Evolutionary conservation across 2,329 filamentous ascomycete species (phyloP).

Genomic region (Pezicula neosporulosa): DNA sequence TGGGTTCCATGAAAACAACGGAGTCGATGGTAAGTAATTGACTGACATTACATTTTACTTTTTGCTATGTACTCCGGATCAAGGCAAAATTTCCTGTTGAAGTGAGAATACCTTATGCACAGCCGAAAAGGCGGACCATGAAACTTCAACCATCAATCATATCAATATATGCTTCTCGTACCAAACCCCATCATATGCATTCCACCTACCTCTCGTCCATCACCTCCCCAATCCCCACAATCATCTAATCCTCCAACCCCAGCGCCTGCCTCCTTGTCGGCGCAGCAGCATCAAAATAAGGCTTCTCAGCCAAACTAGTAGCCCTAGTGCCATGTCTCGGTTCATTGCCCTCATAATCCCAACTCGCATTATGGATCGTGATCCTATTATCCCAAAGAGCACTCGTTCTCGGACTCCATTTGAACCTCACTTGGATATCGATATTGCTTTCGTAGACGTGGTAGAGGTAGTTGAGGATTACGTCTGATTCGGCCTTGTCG

Average conservation of each 20-base stretch:
- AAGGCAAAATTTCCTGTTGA: too few species aligned
- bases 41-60: too few species aligned
- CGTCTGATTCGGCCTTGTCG: constrained; percentile 65
- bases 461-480: constrained; percentile 63
- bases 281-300: constrained; percentile 60
- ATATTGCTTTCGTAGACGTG: constrained; percentile 65
- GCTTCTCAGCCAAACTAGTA: constrained; percentile 68
- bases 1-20: too few species aligned
- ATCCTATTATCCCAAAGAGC: constrained; percentile 72
- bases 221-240: too few species aligned
- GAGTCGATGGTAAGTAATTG: too few species aligned
- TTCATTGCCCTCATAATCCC: constrained; percentile 66
- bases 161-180: too few species aligned
- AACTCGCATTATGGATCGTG: constrained; percentile 71
- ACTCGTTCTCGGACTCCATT: constrained; percentile 64
- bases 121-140: too few species aligned
- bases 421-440: constrained; percentile 70
- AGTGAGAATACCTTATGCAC: too few species aligned
- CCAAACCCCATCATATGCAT: too few species aligned
- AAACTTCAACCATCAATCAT: too few species aligned
- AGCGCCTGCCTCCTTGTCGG: constrained; percentile 65
- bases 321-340: constrained; percentile 71
- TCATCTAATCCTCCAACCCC: constrained; percentile 48
- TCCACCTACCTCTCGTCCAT: too few species aligned
- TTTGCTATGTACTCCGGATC: too few species aligned